phyloP scores from a whole-genome alignment of 2,329 filamentous ascomycete species.

The Colletotrichum musicola region DNA sequence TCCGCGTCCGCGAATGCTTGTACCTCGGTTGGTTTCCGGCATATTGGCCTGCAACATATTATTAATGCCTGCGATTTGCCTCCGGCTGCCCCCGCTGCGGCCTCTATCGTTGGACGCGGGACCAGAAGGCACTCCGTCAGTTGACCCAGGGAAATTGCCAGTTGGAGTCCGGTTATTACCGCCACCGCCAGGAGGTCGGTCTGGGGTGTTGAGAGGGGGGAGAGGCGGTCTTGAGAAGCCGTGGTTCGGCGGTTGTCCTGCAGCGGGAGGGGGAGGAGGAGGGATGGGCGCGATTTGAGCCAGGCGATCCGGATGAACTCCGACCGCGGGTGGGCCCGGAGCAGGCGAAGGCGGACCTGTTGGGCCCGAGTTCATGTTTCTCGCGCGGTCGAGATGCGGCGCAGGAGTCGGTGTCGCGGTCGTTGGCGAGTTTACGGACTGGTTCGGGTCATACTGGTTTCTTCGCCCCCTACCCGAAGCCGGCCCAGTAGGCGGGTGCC shows the following conservation, averaged over 20 bases:
- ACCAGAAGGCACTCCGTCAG: constrained; percentile 40
- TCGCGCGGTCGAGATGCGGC: constrained; percentile 35
- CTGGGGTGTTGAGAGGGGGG: constrained; percentile 47
- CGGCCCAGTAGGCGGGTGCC: constrained; percentile 66
- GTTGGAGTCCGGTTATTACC: constrained; percentile 30
- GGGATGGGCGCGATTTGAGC: constrained; percentile 56
- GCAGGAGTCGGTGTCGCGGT: constrained; percentile 27
- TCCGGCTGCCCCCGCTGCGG: constrained; percentile 49
- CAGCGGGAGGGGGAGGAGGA: constrained; percentile 50
- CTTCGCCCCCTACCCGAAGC: constrained; percentile 61
- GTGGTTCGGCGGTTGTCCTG: constrained; percentile 43
- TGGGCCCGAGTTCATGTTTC: constrained; percentile 32
- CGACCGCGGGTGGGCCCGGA: constrained; percentile 42
- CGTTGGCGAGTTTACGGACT: constrained; percentile 26
- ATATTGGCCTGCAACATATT: constrained; percentile 63
- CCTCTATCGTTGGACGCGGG: constrained; percentile 51
- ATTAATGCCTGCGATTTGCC: constrained; percentile 72
- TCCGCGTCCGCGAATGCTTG: constrained; percentile 50
- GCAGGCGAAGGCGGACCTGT: constrained; percentile 38
- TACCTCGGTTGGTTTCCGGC: constrained; percentile 52
- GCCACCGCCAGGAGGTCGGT: constrained; percentile 42
- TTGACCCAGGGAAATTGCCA: constrained; percentile 26
- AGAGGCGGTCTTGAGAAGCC: constrained; percentile 49
- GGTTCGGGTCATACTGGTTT: constrained; percentile 38
- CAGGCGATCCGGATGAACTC: constrained; percentile 65